Percentiles rank a stretch among this genome's conserved stretches.
phyloP scores from a whole-genome alignment of 371 early-diverging fungal species.

The Mucor mucedo region DNA sequence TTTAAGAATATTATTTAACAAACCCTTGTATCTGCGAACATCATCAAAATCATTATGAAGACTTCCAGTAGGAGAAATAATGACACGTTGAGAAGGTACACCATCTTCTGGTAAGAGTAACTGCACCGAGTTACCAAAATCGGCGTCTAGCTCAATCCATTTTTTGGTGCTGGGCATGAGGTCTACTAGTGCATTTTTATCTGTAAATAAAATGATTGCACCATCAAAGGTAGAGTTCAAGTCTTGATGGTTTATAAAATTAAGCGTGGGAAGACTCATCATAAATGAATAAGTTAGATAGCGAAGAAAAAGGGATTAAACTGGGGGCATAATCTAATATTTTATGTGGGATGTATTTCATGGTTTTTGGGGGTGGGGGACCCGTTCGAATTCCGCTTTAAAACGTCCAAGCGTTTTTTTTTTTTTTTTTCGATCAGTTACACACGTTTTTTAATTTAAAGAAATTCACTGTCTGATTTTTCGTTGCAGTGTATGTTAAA shows the following conservation, averaged over 20 bases:
- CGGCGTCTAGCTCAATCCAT: constrained; percentile 37
- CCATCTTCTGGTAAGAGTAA: constrained; percentile 38
- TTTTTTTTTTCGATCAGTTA: too few relatives aligned
- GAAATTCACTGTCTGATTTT: too few relatives aligned
- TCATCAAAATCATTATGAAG: constrained; percentile 80
- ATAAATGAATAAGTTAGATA: neutral
- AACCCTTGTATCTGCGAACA: constrained; percentile 52
- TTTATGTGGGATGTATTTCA: too few relatives aligned
- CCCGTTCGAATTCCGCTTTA: too few relatives aligned
- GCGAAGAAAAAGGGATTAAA: too few relatives aligned
- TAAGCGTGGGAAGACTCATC: neutral
- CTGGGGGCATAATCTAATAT: too few relatives aligned
- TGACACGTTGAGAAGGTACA: constrained; percentile 60
- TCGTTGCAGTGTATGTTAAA: too few relatives aligned
- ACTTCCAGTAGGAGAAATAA: constrained; percentile 75
- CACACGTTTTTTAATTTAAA: too few relatives aligned
- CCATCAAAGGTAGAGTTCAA: constrained; percentile 22
- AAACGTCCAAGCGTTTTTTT: too few relatives aligned
- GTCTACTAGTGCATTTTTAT: constrained; percentile 31
- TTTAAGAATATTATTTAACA: neutral
- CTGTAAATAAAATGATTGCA: constrained; percentile 41
- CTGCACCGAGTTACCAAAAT: constrained; percentile 46
- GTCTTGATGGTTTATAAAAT: neutral
- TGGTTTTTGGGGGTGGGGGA: too few relatives aligned
- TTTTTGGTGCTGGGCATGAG: constrained; percentile 29